Percentiles rank a stretch among this genome's conserved stretches.
Evolutionary conservation across 305 asterid species (phyloP).

Genomic region (Fraxinus paxiana): DNA sequence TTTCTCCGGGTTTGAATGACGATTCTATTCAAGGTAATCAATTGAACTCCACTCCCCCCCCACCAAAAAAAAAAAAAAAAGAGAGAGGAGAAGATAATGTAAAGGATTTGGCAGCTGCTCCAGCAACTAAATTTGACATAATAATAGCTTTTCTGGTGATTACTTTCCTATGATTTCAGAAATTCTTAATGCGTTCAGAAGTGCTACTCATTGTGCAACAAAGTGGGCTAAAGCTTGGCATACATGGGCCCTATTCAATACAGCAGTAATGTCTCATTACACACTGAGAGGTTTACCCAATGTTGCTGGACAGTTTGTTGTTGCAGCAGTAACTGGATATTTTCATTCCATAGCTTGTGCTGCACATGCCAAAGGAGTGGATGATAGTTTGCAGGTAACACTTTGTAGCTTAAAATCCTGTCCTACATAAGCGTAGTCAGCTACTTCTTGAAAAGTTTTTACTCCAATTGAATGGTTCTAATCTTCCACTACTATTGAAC

Average conservation of each 20-base stretch:
- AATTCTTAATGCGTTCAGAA: conserved; percentile 76
- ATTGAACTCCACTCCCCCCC: not conserved
- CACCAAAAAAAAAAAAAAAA: not conserved
- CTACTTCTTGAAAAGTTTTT: conserved; percentile 9
- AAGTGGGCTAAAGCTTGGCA: conserved; percentile 99
- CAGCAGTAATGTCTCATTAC: conserved; percentile 98
- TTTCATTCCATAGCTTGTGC: conserved; percentile 98
- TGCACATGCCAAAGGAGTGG: conserved; percentile 96
- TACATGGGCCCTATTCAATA: conserved; percentile 96
- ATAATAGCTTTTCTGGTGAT: not conserved
- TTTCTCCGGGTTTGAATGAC: conserved; percentile 85
- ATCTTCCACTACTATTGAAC: not conserved
- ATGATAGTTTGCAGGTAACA: conserved; percentile 89
- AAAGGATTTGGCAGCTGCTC: conserved; percentile 19
- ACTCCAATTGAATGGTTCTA: not conserved
- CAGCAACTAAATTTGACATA: conserved; percentile 6
- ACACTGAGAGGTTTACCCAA: conserved; percentile 63
- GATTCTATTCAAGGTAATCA: conserved; percentile 75
- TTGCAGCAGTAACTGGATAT: conserved; percentile 96
- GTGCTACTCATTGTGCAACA: conserved; percentile 81
- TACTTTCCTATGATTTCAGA: conserved; percentile 48
- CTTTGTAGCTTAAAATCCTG: conserved; percentile 9
- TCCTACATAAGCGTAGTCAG: conserved; percentile 13
- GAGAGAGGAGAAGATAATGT: not conserved
- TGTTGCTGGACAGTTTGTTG: conserved; percentile 77